These are phyloP conservation scores for Aquilaria sinensis DNA, from an alignment of 345 rosid species.

Conservation along the genomic window DNA sequence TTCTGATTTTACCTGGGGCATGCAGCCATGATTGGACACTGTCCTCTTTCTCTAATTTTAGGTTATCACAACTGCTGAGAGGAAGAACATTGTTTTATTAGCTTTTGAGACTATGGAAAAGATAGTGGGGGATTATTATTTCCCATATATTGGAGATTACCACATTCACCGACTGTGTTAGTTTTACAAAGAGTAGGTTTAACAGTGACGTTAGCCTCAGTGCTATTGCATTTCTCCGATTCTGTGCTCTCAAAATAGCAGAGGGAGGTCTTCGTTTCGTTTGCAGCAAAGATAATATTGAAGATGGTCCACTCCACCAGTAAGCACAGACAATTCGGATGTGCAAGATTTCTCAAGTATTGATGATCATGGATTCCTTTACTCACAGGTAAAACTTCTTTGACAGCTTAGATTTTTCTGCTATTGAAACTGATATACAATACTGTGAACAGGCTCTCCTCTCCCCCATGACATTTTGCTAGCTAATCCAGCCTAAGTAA, in stretches of 20 bases:
- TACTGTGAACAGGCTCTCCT: too few species aligned
- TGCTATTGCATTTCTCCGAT: conserved; percentile 88
- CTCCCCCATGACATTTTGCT: too few species aligned
- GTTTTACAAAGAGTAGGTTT: conserved; percentile 79
- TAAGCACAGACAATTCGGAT: conserved; percentile 31
- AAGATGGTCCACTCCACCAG: conserved; percentile 21
- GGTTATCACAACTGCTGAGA: conserved; percentile 77
- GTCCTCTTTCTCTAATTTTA: conserved; percentile 18
- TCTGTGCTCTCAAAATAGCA: conserved; percentile 85
- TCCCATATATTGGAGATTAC: conserved; percentile 69
- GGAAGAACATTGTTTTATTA: conserved; percentile 68
- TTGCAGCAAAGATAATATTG: conserved; percentile 42
- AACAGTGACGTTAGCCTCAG: conserved; percentile 81
- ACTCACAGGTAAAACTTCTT: conserved; percentile 61
- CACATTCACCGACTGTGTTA: conserved; percentile 79
- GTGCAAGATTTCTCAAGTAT: conserved; percentile 30
- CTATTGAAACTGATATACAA: too few species aligned
- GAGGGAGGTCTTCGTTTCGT: conserved; percentile 56
- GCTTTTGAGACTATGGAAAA: conserved; percentile 90
- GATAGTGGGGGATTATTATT: conserved; percentile 78
- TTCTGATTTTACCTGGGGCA: neutral
- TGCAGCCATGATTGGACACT: conserved; percentile 8
- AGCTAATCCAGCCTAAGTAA: too few species aligned
- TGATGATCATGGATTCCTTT: conserved; percentile 85
- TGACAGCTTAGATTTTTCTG: neutral